Evolutionary conservation across 2,329 filamentous ascomycete species (phyloP).

Genomic region (Ilyonectria mors-panacis): DNA sequence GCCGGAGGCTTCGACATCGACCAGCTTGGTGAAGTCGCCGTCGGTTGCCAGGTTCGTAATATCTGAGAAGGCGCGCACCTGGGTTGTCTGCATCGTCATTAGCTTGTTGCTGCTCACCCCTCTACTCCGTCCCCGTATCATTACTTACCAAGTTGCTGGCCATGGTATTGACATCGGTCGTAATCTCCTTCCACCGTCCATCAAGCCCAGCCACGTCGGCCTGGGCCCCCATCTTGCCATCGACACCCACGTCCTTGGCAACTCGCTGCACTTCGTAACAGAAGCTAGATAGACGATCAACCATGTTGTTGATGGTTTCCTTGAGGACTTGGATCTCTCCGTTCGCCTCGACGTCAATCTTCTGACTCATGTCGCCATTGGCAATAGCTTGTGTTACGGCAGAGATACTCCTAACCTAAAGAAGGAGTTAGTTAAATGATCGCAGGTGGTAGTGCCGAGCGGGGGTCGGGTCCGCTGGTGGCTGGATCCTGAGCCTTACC

Average conservation of each 20-base stretch:
- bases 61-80: constrained; percentile 97
- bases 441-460: not conserved
- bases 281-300: constrained; percentile 94
- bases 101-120: constrained; percentile 37
- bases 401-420: constrained; percentile 88
- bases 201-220: constrained; percentile 94
- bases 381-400: constrained; percentile 96
- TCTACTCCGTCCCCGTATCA: not conserved
- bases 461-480: not conserved
- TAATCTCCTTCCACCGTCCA: constrained; percentile 98
- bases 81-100: constrained; percentile 79
- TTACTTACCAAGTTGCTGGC: constrained; percentile 72
- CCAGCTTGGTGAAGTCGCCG: constrained; percentile 96
- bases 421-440: constrained; percentile 19
- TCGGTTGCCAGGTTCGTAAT: constrained; percentile 98
- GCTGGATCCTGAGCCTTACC: constrained; percentile 55
- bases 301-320: constrained; percentile 99
- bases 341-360: constrained; percentile 94
- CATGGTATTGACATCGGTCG: constrained; percentile 96
- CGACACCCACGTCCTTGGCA: constrained; percentile 95
- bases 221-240: constrained; percentile 98
- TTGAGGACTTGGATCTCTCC: constrained; percentile 95
- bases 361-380: constrained; percentile 94
- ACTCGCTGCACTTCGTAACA: constrained; percentile 96
- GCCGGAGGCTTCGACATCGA: constrained; percentile 96